phyloP scores from a whole-genome alignment of 139 green algal species.

The Micromonas pusilla region DNA sequence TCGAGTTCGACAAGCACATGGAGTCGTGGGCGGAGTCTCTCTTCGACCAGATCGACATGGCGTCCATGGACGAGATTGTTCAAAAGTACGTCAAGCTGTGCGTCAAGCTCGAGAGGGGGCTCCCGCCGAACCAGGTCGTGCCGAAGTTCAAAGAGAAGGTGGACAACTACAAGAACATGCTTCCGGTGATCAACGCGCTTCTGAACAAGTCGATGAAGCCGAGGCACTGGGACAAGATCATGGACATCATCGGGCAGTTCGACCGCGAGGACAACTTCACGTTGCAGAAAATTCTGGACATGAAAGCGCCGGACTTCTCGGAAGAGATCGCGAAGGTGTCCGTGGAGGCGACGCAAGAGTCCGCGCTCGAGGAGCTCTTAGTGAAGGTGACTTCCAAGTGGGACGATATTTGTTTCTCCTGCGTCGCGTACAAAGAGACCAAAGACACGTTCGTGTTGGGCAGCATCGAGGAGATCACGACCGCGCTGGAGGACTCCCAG shows the following conservation, averaged over 20 bases:
- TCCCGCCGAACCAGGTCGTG: slow-evolving; percentile 66
- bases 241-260: slow-evolving; percentile 46
- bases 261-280: slow-evolving; percentile 50
- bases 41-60: slow-evolving; percentile 57
- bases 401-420: slow-evolving; percentile 61
- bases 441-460: slow-evolving; percentile 80
- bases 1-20: slow-evolving; percentile 52
- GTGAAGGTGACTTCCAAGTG: slow-evolving; percentile 63
- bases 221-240: slow-evolving; percentile 68
- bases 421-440: slow-evolving; percentile 72
- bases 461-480: slow-evolving; percentile 64
- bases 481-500: slow-evolving; percentile 72
- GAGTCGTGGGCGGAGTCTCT: slow-evolving; percentile 41
- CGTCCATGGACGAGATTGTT: slow-evolving; percentile 59
- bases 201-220: slow-evolving; percentile 57
- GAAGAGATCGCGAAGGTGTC: slow-evolving; percentile 52
- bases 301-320: slow-evolving; percentile 50
- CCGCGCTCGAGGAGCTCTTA: slow-evolving; percentile 67
- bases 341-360: slow-evolving; percentile 68
- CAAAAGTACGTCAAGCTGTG: slow-evolving; percentile 47
- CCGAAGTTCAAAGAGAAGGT: slow-evolving; percentile 50
- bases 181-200: slow-evolving; percentile 55
- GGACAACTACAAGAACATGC: slow-evolving; percentile 51
- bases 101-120: slow-evolving; percentile 58
- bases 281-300: slow-evolving; percentile 50